Base-by-base conservation (phyloP, 2,329 filamentous ascomycete species). In the Colletotrichum endophyticum region DNA sequence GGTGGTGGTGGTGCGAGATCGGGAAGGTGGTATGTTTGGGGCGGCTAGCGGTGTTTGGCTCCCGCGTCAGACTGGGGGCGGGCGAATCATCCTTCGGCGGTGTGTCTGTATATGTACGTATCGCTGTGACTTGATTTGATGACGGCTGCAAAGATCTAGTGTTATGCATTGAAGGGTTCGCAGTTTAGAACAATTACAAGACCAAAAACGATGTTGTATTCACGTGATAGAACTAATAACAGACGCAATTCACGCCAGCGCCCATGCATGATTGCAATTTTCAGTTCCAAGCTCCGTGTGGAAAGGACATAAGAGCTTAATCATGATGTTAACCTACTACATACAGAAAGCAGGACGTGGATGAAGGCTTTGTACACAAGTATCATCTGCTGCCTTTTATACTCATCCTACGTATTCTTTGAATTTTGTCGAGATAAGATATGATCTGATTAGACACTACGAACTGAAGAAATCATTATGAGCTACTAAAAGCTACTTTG, bases 111-210 rank as follows among this genome's bases (percentile, higher is more conserved):
- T 39, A 53, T 53, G 44, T 53, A 53, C 44, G 44, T 53, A 53
- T 53, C 44, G 44, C 44, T 22, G 44, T 8, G 44, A 53, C 12
- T 4, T 53, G n/a, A 53, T 22, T 25, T 25, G 44, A 53, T 25
- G 44, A 53, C 44, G 0, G n/a, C 6, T 53, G n/a, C n/a, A 4
- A 53, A 3, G 2, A 1, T 22, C 0, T 1, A 2, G 44, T 0
- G 16, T n/a, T 49, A 1, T n/a, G 39, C 9, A 49, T 12, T 49
- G 5, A 49, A 49, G 19, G 19, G 5, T 4, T 49, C 3, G 16
- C 39, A 19, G 19, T n/a, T 44, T 16, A 44, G 8, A 44, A 0
- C 36, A 8, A 36, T 16, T 36, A 36, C 15, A 44, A 44, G 16
- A 44, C 16, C 16, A 19, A 44, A 44, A 44, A 44, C 16, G 16